Conservation (phyloP, 805 yeast genomes). For the Saccharomycopsis oosterbeekiorum region DNA sequence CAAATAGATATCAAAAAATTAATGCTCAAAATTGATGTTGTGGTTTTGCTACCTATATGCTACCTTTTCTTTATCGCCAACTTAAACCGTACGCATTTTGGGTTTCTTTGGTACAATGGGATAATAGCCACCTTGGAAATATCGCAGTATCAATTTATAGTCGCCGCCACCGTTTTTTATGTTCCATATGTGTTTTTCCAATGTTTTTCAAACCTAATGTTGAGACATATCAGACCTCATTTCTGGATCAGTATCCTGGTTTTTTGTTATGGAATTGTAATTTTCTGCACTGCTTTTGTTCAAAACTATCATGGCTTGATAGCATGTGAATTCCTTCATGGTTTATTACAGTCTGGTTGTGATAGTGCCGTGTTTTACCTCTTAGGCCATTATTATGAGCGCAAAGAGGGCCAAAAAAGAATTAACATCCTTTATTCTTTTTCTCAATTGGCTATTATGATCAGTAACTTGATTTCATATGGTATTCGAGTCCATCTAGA, state of each 20-base stretch:
- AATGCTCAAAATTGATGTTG: conserved; percentile 53
- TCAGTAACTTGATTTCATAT: conserved; percentile 2
- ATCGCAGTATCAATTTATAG: conserved; percentile 48
- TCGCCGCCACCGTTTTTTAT: conserved; percentile 23
- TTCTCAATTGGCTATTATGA: conserved; percentile 1
- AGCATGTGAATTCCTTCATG: conserved; percentile 35
- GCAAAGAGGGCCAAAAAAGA: conserved; percentile 33
- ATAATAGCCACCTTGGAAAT: conserved; percentile 43
- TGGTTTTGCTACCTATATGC: conserved; percentile 63
- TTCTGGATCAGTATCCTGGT: conserved; percentile 33
- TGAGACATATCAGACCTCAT: conserved; percentile 33
- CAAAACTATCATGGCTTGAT: conserved; percentile 30
- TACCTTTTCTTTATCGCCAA: conserved; percentile 59
- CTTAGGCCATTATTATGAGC: conserved; percentile 33
- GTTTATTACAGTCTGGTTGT: conserved; percentile 35
- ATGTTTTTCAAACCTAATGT: conserved; percentile 28
- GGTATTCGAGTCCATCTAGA: conserved; percentile 23
- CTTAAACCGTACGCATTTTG: conserved; percentile 63
- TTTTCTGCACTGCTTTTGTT: conserved; percentile 36
- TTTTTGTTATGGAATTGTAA: conserved; percentile 31
- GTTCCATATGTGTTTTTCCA: conserved; percentile 15
- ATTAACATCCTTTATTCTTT: conserved; percentile 25
- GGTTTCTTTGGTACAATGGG: conserved; percentile 62
- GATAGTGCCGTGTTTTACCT: conserved; percentile 38
- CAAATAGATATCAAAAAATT: conserved; percentile 43